Evolutionary conservation across 495 filamentous ascomycete species (phyloP), one percentile per base, ranked within the genome.

Genomic region (Sabuloglossum arenarium): DNA sequence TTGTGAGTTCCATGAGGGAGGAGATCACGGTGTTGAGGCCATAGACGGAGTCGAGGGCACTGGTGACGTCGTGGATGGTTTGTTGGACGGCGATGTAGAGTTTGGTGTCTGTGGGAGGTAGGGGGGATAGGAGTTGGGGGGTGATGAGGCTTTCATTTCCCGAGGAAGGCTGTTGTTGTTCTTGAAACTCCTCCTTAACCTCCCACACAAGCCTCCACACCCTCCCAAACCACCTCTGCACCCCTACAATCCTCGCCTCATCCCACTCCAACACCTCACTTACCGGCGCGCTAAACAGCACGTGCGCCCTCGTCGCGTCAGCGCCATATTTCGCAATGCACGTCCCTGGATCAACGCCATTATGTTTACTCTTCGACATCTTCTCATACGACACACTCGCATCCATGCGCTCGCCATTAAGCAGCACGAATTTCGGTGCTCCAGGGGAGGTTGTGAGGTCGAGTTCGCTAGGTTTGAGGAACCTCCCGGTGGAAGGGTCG

Each of bases 311-410:
- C 3, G 84, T 91, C 0, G 84, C 82, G 63, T 94, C 88, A 0
- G 87, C 84, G 21, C 88, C 87, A 58, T 89, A 82, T 56, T 77
- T 78, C 0, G 70, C 63, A 43, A 88, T 84, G 59, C 84, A 85
- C 0, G 62, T 66, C 0, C 74, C 77, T 0, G 88, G 88, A 62
- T 94, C 86, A n/a, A 93, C 84, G 30, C 88, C 88, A 63, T 94
- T 94, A 68, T 91, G 74, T 62, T 94, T 94, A 56, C 85, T 90
- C 67, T 94, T 94, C n/a, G 84, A 89, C 88, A 94, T 94, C 61
- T 94, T 94, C 67, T 94, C 86, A 56, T 78, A 93, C 0, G 77
- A 79, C 29, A 88, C 63, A 11, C 65, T 73, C 3, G 84, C 79
- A 0, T 62, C 62, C 46, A 76, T 64, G 6, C 47, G 23, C 5